Evolutionary conservation across 495 filamentous ascomycete genomes (phyloP).

Genomic region (Hyaloscypha variabilis): DNA sequence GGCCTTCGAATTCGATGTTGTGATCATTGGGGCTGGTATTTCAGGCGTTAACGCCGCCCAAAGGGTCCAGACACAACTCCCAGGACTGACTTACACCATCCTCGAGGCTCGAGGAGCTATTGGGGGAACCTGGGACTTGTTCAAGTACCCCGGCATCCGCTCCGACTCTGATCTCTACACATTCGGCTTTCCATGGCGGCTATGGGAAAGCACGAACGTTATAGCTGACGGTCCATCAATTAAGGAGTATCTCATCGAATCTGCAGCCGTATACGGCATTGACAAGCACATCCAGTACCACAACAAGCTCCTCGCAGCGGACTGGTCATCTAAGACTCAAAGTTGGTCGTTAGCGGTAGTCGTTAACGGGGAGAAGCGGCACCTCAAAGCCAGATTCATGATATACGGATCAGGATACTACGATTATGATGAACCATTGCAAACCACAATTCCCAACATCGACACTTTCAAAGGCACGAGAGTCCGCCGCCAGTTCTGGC

Average conservation of each 20-base stretch:
- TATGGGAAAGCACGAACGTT: conserved; percentile 59
- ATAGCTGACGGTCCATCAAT: conserved; percentile 66
- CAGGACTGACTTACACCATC: conserved; percentile 58
- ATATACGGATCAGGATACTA: conserved; percentile 70
- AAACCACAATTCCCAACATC: conserved; percentile 60
- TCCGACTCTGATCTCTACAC: conserved; percentile 69
- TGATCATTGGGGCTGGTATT: conserved; percentile 74
- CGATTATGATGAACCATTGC: conserved; percentile 61
- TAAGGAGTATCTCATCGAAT: conserved; percentile 63
- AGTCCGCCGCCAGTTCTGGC: conserved; percentile 69
- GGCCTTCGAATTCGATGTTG: conserved; percentile 54
- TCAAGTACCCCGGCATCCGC: conserved; percentile 70
- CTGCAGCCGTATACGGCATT: conserved; percentile 60
- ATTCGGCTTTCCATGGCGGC: conserved; percentile 71
- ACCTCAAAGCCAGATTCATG: conserved; percentile 57
- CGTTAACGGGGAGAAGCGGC: conserved; percentile 46
- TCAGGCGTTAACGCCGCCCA: conserved; percentile 78
- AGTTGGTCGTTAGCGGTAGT: conserved; percentile 63
- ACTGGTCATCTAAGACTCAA: conserved; percentile 63
- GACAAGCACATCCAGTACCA: conserved; percentile 60
- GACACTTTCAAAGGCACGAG: conserved; percentile 56
- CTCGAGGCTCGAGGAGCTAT: conserved; percentile 62
- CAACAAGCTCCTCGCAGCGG: conserved; percentile 54
- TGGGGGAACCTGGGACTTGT: conserved; percentile 75
- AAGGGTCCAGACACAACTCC: conserved; percentile 62